Evolutionary conservation across 2,329 filamentous ascomycete species (phyloP).

Genomic region (Aspergillus calidoustus): DNA sequence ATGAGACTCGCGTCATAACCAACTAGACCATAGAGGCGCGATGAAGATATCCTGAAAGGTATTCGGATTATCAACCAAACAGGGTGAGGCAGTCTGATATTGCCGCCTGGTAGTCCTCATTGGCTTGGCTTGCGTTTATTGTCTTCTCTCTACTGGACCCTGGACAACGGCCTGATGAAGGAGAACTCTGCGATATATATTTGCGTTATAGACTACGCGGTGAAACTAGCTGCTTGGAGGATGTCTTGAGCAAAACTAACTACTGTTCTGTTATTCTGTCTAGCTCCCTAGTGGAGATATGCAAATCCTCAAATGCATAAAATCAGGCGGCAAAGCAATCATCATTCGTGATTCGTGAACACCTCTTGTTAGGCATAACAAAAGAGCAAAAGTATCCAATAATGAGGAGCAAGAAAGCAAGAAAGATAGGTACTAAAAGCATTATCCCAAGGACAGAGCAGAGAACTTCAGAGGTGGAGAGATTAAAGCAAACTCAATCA

Average conservation of each 20-base stretch:
- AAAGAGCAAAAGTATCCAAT: background rate
- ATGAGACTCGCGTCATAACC: conserved; percentile 18
- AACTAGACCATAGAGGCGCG: conserved; percentile 18
- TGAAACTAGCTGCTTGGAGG: background rate
- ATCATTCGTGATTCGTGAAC: background rate
- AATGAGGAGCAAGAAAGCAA: background rate
- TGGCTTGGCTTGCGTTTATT: too few species aligned
- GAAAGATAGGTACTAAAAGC: background rate
- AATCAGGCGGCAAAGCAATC: background rate
- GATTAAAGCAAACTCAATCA: conserved; percentile 23
- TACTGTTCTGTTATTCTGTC: background rate
- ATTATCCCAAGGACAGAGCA: background rate
- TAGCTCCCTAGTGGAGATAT: background rate
- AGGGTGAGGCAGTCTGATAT: too few species aligned
- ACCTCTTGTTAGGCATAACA: background rate
- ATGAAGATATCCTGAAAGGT: background rate
- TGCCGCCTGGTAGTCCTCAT: too few species aligned
- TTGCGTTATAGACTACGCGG: too few species aligned
- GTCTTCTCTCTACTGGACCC: too few species aligned
- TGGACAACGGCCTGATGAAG: too few species aligned
- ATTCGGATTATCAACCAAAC: too few species aligned
- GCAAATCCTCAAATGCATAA: background rate
- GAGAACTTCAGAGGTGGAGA: background rate
- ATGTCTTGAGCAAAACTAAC: background rate
- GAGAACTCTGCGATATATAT: too few species aligned